Conservation (phyloP, 305 asterid species). For the Andrographis paniculata region DNA sequence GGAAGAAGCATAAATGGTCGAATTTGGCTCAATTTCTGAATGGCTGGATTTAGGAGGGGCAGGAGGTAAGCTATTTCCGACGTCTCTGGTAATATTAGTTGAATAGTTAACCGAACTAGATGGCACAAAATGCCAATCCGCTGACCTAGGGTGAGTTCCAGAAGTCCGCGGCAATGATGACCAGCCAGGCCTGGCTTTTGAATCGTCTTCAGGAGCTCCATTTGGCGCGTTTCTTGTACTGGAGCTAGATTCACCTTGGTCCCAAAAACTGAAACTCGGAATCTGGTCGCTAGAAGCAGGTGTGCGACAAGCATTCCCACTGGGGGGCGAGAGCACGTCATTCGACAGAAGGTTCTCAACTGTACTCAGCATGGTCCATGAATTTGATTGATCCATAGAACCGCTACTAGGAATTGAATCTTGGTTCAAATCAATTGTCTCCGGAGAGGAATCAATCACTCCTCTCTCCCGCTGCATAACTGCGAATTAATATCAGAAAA, state of each 20-base stretch:
- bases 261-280: slow-evolving; percentile 43
- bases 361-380: slow-evolving; percentile 48
- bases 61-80: slow-evolving; percentile 22
- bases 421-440: slow-evolving; percentile 64
- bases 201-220: slow-evolving; percentile 16
- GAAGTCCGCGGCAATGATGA: no score
- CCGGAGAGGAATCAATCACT: slow-evolving; percentile 55
- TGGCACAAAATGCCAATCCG: slow-evolving; percentile 41
- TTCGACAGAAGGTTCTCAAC: slow-evolving; percentile 40
- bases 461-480: slow-evolving; percentile 70
- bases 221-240: slow-evolving; percentile 23
- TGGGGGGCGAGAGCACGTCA: slow-evolving; percentile 35
- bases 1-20: slow-evolving; percentile 34
- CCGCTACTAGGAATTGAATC: slow-evolving; percentile 41
- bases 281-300: slow-evolving; percentile 22
- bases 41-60: slow-evolving; percentile 28
- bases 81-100: slow-evolving; percentile 23
- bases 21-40: slow-evolving; percentile 28
- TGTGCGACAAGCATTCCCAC: slow-evolving; percentile 20
- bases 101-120: slow-evolving; percentile 17
- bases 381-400: slow-evolving; percentile 37
- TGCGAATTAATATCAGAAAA: slow-evolving; percentile 8
- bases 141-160: slow-evolving; percentile 31
- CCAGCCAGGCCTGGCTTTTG: slow-evolving; percentile 31
- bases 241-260: slow-evolving; percentile 72